Percentiles rank a stretch among this genome's conserved stretches.
Conservation (phyloP, 2,329 filamentous ascomycete genomes). For the Trichoderma simmonsii region DNA sequence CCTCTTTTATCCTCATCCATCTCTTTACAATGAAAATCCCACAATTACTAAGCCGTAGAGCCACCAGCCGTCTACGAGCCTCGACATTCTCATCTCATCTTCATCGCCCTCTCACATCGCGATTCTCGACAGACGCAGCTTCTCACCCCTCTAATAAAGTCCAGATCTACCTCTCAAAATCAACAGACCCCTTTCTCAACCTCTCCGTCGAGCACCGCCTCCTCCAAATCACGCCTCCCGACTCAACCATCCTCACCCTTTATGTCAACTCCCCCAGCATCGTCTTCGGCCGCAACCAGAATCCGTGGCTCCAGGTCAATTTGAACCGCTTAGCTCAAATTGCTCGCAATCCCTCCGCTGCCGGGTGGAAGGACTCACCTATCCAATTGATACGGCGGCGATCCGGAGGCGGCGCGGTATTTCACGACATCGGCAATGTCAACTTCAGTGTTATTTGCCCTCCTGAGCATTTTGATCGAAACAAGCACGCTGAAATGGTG, state of each 20-base stretch:
- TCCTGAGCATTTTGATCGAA: conserved; percentile 69
- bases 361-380: conserved; percentile 27
- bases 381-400: conserved; percentile 73
- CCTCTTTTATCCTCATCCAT: background rate
- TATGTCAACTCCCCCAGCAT: conserved; percentile 87
- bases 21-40: background rate
- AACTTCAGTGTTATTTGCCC: conserved; percentile 94
- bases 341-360: conserved; percentile 22
- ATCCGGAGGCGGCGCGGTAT: conserved; percentile 88
- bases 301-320: conserved; percentile 92
- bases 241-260: conserved; percentile 77
- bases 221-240: conserved; percentile 66
- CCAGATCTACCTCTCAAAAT: conserved; percentile 70
- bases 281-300: conserved; percentile 93
- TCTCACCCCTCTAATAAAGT: conserved; percentile 45
- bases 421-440: conserved; percentile 88
- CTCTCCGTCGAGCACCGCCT: conserved; percentile 92
- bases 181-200: conserved; percentile 77
- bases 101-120: conserved; percentile 3
- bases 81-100: background rate
- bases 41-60: background rate
- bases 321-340: conserved; percentile 53
- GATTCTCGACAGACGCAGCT: conserved; percentile 39
- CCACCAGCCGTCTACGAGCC: background rate
- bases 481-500: conserved; percentile 90